Percentiles rank a stretch among this genome's conserved stretches.
Conservation (phyloP, 2,329 filamentous ascomycete species). For the Tolypocladium endophyticum region DNA sequence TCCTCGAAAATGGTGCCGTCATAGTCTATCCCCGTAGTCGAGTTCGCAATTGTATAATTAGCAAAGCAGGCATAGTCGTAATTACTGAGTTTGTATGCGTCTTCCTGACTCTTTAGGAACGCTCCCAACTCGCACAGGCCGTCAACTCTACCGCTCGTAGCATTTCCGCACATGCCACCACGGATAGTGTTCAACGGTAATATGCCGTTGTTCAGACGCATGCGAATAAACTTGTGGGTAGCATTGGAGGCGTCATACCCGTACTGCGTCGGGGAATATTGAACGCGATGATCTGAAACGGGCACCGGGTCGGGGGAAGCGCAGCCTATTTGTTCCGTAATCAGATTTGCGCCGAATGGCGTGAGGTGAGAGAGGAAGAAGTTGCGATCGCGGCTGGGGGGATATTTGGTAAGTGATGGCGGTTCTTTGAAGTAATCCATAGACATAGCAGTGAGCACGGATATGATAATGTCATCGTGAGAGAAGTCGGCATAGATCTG, state of each 20-base stretch:
- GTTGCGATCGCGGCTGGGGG: conserved; percentile 29
- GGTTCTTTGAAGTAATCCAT: conserved; percentile 42
- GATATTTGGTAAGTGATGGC: conserved; percentile 28
- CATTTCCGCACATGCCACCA: conserved; percentile 27
- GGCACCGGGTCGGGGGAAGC: conserved; percentile 24
- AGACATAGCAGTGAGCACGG: conserved; percentile 29
- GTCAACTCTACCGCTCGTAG: conserved; percentile 24
- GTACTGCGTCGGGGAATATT: conserved; percentile 31
- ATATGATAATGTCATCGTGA: conserved; percentile 70
- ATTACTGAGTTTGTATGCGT: conserved; percentile 27
- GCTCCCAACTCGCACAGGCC: conserved; percentile 30
- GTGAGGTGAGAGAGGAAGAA: conserved; percentile 40
- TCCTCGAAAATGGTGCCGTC: conserved; percentile 25
- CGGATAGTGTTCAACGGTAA: conserved; percentile 34
- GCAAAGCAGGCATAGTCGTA: conserved; percentile 37
- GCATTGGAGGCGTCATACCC: conserved; percentile 30
- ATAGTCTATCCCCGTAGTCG: conserved; percentile 27
- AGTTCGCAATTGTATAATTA: conserved; percentile 30
- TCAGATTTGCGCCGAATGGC: conserved; percentile 42
- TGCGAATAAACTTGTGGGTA: conserved; percentile 35
- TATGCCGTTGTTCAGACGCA: conserved; percentile 38
- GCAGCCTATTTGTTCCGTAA: conserved; percentile 47
- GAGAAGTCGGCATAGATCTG: conserved; percentile 70
- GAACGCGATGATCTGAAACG: conserved; percentile 24
- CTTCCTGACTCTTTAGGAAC: conserved; percentile 29